Conservation (phyloP, 2,329 filamentous ascomycete genomes). For the Alternaria postmessia region DNA sequence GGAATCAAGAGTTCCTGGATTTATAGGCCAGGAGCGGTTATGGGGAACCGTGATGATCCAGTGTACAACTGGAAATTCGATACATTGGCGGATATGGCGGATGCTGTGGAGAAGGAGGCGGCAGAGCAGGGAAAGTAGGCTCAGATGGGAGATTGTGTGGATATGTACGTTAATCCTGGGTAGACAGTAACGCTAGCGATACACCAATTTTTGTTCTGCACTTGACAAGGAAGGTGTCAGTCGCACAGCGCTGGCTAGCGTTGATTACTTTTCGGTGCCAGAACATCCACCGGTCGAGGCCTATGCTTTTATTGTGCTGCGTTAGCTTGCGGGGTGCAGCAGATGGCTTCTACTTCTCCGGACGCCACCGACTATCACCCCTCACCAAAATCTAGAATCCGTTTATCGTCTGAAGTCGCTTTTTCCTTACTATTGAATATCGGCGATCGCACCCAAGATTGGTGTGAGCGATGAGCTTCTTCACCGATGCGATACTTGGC, state of each 20-base stretch:
- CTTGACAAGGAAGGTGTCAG: background rate
- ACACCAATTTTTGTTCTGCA: background rate
- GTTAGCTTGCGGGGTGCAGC: conserved; percentile 5
- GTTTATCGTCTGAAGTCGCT: background rate
- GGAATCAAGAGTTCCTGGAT: conserved; percentile 73
- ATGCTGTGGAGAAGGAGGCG: conserved; percentile 57
- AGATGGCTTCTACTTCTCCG: background rate
- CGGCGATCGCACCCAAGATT: background rate
- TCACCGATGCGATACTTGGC: background rate
- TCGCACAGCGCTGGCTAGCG: background rate
- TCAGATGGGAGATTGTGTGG: background rate
- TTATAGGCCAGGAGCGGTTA: conserved; percentile 58
- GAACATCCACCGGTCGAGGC: background rate
- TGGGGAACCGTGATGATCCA: conserved; percentile 56
- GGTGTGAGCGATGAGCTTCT: background rate
- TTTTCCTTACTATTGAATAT: background rate
- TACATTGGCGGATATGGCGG: conserved; percentile 68
- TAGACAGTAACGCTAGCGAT: background rate
- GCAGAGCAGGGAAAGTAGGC: conserved; percentile 15
- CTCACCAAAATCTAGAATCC: background rate
- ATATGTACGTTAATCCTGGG: background rate
- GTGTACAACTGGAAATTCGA: conserved; percentile 63
- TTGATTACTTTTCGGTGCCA: background rate
- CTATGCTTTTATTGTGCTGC: background rate
- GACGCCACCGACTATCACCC: background rate